A percentile compares a stretch with the other conserved stretches of the same genome.
Evolutionary conservation across 192 early-diverging fungal genomes (phyloP).

Genomic region (Backusella australiensis): DNA sequence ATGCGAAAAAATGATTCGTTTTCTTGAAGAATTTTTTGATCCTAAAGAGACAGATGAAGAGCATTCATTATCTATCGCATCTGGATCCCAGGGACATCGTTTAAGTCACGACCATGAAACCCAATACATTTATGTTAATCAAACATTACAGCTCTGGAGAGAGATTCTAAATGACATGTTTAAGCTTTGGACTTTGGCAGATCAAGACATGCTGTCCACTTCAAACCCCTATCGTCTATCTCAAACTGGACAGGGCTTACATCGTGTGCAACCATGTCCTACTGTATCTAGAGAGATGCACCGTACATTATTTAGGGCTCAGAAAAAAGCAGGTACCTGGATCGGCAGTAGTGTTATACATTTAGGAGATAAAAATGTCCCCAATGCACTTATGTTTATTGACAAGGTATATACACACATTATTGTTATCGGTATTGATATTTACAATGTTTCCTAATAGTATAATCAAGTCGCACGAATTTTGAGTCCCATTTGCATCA

Average conservation of each 20-base stretch:
- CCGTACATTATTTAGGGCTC: conserved; percentile 83
- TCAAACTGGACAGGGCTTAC: conserved; percentile 97
- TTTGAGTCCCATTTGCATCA: conserved; percentile 80
- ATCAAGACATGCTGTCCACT: conserved; percentile 75
- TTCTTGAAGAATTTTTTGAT: conserved; percentile 71
- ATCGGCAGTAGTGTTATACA: conserved; percentile 96
- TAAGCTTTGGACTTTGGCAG: conserved; percentile 89
- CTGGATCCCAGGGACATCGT: conserved; percentile 81
- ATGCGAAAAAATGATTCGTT: conserved; percentile 86
- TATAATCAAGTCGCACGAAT: conserved; percentile 98
- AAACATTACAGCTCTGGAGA: conserved; percentile 93
- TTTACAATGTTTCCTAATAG: conserved; percentile 34
- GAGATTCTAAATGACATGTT: conserved; percentile 99
- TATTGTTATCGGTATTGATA: neutral
- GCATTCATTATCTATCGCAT: conserved; percentile 77
- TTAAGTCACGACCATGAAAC: conserved; percentile 90
- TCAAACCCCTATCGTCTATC: conserved; percentile 81
- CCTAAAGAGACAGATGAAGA: conserved; percentile 59
- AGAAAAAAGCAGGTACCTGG: conserved; percentile 83
- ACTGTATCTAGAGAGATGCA: conserved; percentile 84
- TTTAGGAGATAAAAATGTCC: conserved; percentile 97
- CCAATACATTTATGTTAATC: conserved; percentile 92
- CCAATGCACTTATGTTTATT: conserved; percentile 97
- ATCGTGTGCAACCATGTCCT: conserved; percentile 91
- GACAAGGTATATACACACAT: conserved; percentile 58